Evolutionary conservation across 2,329 filamentous ascomycete genomes (phyloP), one percentile per base, ranked within the genome.

Genomic region (Diaporthe sp.): DNA sequence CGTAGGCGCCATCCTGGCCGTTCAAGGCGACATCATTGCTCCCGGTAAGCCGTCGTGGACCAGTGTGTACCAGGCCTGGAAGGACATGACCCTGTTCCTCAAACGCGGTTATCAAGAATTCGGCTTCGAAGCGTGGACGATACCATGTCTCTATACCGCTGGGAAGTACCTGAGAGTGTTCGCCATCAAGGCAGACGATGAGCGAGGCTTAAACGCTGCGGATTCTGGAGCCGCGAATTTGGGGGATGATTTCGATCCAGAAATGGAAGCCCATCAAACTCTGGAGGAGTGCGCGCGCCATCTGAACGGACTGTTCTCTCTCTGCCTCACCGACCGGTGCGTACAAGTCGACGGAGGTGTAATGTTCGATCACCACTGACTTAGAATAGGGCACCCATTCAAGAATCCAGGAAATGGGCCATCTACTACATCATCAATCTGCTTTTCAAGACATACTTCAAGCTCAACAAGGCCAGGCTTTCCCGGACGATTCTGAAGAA

Each of bases 381-480:
- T 25, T 9, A 8, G 28, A 72, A 15, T 80, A 96, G 95, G 84
- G 94, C 94, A 76, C 92, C 94, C 20, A 87, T 98, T 60, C 92
- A 95, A 81, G 94, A 98, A 80, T 98, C 96, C 12, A 92, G 97
- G 73, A 99, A 98, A 90, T 99, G 97, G 97, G 97, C 95, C 9
- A 94, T 98, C 65, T 99, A 99, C 86, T 96, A 95, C 83, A 93
- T 96, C 78, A 95, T 96, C 81, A 98, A 98, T 82, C 90, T 99
- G 10, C 88, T 98, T 20, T 99, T 99, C 91, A 98, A 98, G 85
- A 98, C 96, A 1, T 98, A 98, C 84, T 99, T 99, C 88, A 97
- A 95, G 87, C 88, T 98, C 78, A 98, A 98, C 85, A 94, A 94
- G 47, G 93, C 97, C 75, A 92, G 92, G n/a, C 88, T 98, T 28